Conservation (phyloP, 2,329 filamentous ascomycete species). For the Botrytis fabae region DNA sequence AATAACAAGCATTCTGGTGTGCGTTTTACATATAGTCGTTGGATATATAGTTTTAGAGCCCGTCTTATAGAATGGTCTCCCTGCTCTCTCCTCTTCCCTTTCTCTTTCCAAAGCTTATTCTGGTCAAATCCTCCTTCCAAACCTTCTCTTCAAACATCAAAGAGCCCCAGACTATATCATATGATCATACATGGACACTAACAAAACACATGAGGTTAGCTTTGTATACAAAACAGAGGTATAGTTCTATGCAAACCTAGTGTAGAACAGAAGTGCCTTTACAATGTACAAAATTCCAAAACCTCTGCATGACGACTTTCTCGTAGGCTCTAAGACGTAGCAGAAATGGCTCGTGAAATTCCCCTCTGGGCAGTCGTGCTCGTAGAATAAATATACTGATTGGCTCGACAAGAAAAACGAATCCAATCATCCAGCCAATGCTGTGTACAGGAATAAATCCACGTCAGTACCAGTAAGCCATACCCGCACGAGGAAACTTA, state of each 20-base stretch:
- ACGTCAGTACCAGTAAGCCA: slow-evolving; percentile 18
- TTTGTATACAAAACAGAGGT: background rate
- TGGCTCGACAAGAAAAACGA: background rate
- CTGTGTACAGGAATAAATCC: background rate
- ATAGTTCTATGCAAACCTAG: background rate
- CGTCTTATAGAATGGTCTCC: background rate
- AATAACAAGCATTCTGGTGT: background rate
- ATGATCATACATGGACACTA: background rate
- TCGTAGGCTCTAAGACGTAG: background rate
- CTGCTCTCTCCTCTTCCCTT: background rate
- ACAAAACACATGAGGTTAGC: background rate
- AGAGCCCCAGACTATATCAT: background rate
- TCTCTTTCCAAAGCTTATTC: background rate
- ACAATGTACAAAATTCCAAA: background rate
- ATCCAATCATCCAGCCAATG: slow-evolving; percentile 6
- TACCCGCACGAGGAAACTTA: background rate
- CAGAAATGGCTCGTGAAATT: background rate
- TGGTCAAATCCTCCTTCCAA: background rate
- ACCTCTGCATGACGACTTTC: background rate
- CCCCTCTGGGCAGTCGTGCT: background rate
- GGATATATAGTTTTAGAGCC: background rate
- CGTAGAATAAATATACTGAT: background rate
- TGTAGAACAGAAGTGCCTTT: background rate
- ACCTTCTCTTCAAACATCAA: background rate
- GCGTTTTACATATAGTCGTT: background rate